Conservation (phyloP, 495 filamentous ascomycete genomes). For the Penicillium alfredii region DNA sequence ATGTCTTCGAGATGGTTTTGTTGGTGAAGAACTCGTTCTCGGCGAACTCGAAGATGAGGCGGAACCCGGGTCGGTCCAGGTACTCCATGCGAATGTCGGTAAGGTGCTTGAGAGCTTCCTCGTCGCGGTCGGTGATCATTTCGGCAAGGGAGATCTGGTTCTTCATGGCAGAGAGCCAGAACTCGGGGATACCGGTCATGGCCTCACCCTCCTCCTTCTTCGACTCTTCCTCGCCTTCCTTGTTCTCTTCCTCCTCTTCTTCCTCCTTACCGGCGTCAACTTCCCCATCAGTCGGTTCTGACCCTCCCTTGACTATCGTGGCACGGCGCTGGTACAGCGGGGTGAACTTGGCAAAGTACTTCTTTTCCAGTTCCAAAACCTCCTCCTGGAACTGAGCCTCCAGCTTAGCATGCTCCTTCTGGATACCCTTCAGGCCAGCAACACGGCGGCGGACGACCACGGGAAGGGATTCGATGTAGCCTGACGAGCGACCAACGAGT, state of each 20-base stretch:
- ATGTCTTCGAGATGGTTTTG: conserved; percentile 95
- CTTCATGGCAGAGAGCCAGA: conserved; percentile 99
- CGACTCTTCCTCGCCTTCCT: conserved; percentile 41
- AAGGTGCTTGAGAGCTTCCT: conserved; percentile 84
- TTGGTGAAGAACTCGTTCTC: conserved; percentile 96
- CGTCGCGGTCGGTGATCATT: conserved; percentile 96
- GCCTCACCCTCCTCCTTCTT: conserved; percentile 43
- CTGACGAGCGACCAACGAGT: conserved; percentile 90
- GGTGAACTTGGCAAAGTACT: conserved; percentile 97
- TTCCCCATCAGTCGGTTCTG: conserved; percentile 81
- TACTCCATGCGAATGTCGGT: conserved; percentile 98
- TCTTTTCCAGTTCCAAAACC: conserved; percentile 96
- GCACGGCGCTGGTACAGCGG: conserved; percentile 95
- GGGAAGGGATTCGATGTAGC: conserved; percentile 95
- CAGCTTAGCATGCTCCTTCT: conserved; percentile 97
- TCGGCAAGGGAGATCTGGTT: conserved; percentile 94
- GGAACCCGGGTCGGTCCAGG: conserved; percentile 95
- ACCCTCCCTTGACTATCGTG: conserved; percentile 81
- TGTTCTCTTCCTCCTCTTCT: conserved; percentile 55
- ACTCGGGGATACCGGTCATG: conserved; percentile 84
- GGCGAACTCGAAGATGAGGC: conserved; percentile 92
- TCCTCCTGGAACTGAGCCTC: conserved; percentile 98
- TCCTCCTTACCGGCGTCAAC: conserved; percentile 80
- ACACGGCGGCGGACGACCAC: conserved; percentile 84
- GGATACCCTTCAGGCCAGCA: conserved; percentile 90